phyloP scores from a whole-genome alignment of 305 asterid genomes.

The Salvia sclarea region DNA sequence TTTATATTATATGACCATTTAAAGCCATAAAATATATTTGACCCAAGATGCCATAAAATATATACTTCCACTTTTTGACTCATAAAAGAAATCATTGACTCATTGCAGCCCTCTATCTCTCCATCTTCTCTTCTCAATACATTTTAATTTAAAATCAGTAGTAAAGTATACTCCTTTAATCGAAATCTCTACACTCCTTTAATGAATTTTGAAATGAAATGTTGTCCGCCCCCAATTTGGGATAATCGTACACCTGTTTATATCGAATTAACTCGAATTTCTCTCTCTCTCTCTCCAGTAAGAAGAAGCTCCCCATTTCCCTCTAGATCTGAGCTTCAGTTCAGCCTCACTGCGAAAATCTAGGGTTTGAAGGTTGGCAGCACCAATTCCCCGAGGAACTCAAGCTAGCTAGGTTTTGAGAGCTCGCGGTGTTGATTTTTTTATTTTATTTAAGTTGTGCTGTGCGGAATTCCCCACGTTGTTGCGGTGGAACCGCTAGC shows the following conservation, averaged over 20 bases:
- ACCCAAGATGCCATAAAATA: too few species aligned
- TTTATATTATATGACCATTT: too few species aligned
- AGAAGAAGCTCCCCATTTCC: conserved; percentile 9
- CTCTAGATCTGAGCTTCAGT: conserved; percentile 49
- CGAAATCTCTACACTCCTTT: not conserved
- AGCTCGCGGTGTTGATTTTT: conserved; percentile 2
- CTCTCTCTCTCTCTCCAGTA: not conserved
- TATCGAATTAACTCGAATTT: not conserved
- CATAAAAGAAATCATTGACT: too few species aligned
- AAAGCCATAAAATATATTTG: too few species aligned
- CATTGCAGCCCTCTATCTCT: not conserved
- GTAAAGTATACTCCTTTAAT: not conserved
- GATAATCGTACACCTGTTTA: not conserved
- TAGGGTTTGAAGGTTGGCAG: conserved; percentile 36
- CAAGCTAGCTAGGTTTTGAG: conserved; percentile 30
- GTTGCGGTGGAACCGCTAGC: conserved; percentile 32
- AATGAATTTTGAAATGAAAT: not conserved
- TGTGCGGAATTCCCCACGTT: conserved; percentile 36
- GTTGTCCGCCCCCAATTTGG: not conserved
- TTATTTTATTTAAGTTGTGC: not conserved
- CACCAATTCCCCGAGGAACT: conserved; percentile 27
- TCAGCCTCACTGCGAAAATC: conserved; percentile 27
- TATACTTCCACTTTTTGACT: too few species aligned
- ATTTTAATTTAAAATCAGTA: not conserved
- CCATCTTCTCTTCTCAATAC: not conserved